Base-by-base conservation (phyloP, 1,284 basidiomycete species). In the Fistulina hepatica region DNA sequence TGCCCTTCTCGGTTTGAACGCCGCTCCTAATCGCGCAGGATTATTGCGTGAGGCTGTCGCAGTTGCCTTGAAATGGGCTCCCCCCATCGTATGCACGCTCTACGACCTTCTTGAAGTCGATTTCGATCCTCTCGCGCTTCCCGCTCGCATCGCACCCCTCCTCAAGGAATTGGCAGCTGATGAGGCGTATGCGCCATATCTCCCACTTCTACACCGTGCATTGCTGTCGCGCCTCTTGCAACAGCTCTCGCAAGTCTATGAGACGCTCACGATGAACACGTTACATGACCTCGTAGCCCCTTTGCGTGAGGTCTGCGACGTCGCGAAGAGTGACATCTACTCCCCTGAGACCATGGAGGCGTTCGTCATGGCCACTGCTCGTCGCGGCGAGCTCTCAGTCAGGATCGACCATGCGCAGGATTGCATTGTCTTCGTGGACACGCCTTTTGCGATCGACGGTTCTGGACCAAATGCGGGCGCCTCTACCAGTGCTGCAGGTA, bases 231-330 rank as follows among this genome's bases (percentile, higher is more conserved):
- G 92, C 24, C 73, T 98, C n/a, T 81, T 98, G 50, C 82, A 82
- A 40, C 90, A 95, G 61, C 80, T 97, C 38, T 85, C 89, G 6
- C 86, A 97, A 57, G 86, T 98, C 13, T 97, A 98, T 63, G 84
- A 84, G 34, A 81, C 83, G 8, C 81, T 98, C 65, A 83, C 81
- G 51, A 76, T 94, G 43, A 63, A 64, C 43, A 78, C 80, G 49
- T 67, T 95, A 28, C 70, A 88, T 37, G 69, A 77, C 22, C 76
- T 97, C 46, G 79, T 86, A 44, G 67, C 69, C 13, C 85, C 90
- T 1, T 70, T 93, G 34, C 72, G 73, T 34, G 69, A 68, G n/a
- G 57, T 63, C 8, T 63, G 57, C 5, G 49, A 65, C 8, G 64
- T 67, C 19, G 69, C 70, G 17, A 67, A 71, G n/a, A 79, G 76